Percentiles rank a stretch among this genome's conserved stretches.
Evolutionary conservation across 768 basidiomycete genomes (phyloP).

Genomic region (Dentipellis sp.): DNA sequence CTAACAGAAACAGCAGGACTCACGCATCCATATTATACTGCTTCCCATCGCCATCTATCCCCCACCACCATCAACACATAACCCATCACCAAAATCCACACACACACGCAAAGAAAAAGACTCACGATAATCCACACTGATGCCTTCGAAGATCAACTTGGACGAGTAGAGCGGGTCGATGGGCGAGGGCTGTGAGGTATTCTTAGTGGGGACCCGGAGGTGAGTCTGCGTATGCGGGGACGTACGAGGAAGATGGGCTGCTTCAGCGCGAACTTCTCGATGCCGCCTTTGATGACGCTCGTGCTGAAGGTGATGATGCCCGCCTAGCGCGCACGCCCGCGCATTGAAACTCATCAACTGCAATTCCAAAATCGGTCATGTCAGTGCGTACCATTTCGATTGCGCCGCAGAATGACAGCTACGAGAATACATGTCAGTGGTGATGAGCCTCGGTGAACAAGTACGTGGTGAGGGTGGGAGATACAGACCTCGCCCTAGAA

Average conservation of each 20-base stretch:
- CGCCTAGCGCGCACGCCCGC: constrained; percentile 27
- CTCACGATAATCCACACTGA: constrained; percentile 63
- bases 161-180: constrained; percentile 67
- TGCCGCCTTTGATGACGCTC: constrained; percentile 64
- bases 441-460: background rate
- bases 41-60: constrained; percentile 56
- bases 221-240: background rate
- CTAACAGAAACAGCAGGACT: constrained; percentile 13
- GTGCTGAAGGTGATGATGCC: constrained; percentile 66
- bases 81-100: background rate
- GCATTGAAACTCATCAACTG: too few species aligned
- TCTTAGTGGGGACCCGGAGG: background rate
- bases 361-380: too few species aligned
- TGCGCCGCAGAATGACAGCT: constrained; percentile 70
- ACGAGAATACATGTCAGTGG: background rate
- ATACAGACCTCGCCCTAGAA: constrained; percentile 44
- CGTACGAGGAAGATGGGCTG: constrained; percentile 68
- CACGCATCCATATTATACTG: constrained; percentile 76
- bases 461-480: background rate
- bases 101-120: constrained; percentile 4
- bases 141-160: constrained; percentile 72
- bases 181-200: constrained; percentile 47
- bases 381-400: constrained; percentile 77
- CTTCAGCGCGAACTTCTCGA: constrained; percentile 65
- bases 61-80: background rate